Conservation (phyloP, 2,329 filamentous ascomycete genomes). For the Canariomyces notabilis region DNA sequence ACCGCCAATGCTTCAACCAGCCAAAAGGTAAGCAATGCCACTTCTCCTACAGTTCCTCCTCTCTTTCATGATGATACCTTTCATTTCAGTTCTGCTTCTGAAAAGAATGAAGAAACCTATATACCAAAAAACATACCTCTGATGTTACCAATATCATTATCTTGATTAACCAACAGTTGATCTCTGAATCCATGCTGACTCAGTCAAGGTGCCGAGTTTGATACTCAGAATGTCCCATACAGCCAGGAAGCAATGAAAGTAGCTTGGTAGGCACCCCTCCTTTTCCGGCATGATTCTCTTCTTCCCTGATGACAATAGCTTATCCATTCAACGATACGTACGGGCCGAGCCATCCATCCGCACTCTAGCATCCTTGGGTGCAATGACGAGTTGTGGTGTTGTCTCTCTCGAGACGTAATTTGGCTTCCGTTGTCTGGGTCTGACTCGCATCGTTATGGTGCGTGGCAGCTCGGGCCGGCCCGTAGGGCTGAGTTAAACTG, state of each 20-base stretch:
- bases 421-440: conserved; percentile 52
- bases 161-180: not conserved
- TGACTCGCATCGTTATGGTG: conserved; percentile 53
- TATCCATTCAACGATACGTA: conserved; percentile 72
- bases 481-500: conserved; percentile 35
- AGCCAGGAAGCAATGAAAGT: conserved; percentile 1
- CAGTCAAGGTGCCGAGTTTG: not conserved
- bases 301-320: conserved; percentile 58
- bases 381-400: conserved; percentile 76
- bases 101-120: conserved; percentile 59
- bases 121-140: conserved; percentile 62
- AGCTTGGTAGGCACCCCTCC: conserved; percentile 12
- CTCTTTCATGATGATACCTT: conserved; percentile 58
- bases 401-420: conserved; percentile 45
- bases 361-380: conserved; percentile 55
- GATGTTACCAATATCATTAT: conserved; percentile 31
- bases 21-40: conserved; percentile 19
- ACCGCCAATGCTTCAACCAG: too few species aligned
- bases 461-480: conserved; percentile 29
- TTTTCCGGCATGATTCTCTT: conserved; percentile 8
- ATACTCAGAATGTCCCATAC: not conserved
- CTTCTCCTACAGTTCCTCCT: not conserved
- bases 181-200: conserved; percentile 13
- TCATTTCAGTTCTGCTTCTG: conserved; percentile 70
- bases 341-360: conserved; percentile 67